phyloP scores from a whole-genome alignment of 345 rosid genomes.

The Aethionema arabicum region DNA sequence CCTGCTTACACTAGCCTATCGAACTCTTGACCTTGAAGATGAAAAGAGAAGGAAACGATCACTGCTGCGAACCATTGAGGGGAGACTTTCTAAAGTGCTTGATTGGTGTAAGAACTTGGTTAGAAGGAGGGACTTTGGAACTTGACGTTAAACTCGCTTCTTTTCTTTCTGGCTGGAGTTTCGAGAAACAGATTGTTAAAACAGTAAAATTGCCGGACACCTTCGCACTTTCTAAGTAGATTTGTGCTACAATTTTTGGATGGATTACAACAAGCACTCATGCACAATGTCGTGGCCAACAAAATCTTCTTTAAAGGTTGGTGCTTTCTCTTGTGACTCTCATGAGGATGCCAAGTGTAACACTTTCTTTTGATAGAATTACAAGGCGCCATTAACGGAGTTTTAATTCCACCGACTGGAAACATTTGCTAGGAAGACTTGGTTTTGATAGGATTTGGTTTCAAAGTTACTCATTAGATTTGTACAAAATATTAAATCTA shows the following conservation, averaged over 20 bases:
- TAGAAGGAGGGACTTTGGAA: conserved; percentile 14
- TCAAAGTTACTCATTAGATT: conserved; percentile 26
- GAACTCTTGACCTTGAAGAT: conserved; percentile 91
- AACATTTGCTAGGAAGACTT: neutral
- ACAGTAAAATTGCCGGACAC: too few species aligned
- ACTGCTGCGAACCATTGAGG: conserved; percentile 41
- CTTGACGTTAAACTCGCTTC: conserved; percentile 14
- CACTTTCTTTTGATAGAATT: too few species aligned
- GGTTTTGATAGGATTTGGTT: conserved; percentile 8
- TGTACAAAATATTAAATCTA: conserved; percentile 21
- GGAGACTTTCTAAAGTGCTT: conserved; percentile 45
- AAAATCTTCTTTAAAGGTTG: conserved; percentile 10
- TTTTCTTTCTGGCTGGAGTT: too few species aligned
- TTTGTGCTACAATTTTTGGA: neutral
- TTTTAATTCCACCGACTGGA: too few species aligned
- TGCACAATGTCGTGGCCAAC: conserved; percentile 4
- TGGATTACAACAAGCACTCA: too few species aligned
- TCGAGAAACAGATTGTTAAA: too few species aligned
- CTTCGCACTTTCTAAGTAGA: conserved; percentile 4
- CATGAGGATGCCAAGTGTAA: too few species aligned
- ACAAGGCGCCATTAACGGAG: too few species aligned
- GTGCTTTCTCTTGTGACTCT: neutral
- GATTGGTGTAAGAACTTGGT: conserved; percentile 74
- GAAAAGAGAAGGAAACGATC: conserved; percentile 62
- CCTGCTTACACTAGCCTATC: conserved; percentile 79